Conservation (phyloP, 495 filamentous ascomycete species). For the Chaetomium tenue region DNA sequence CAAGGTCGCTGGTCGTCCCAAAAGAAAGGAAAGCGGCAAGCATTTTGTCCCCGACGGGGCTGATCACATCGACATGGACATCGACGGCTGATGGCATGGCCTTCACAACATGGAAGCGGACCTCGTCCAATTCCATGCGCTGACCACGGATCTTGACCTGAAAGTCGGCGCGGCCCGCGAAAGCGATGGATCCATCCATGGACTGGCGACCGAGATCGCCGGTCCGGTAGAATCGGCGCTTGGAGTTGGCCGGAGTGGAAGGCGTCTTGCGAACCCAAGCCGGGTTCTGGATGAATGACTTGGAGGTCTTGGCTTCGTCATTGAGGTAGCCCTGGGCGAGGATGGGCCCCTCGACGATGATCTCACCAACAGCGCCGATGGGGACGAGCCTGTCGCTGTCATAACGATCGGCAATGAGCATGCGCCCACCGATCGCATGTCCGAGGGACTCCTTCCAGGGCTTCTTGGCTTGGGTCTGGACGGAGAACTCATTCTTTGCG, state of each 20-base stretch:
- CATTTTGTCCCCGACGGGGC: not conserved
- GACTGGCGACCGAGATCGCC: constrained; percentile 17
- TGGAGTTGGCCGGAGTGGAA: not conserved
- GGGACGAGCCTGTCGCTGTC: constrained; percentile 14
- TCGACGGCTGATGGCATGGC: constrained; percentile 2
- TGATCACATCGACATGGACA: constrained; percentile 4
- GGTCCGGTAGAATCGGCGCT: constrained; percentile 10
- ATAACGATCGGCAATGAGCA: constrained; percentile 14
- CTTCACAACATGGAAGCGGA: constrained; percentile 14
- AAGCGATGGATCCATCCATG: constrained; percentile 10
- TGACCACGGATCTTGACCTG: constrained; percentile 18
- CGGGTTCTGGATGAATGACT: constrained; percentile 12
- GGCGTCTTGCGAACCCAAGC: constrained; percentile 16
- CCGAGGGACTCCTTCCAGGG: constrained; percentile 19
- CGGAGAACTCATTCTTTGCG: constrained; percentile 19
- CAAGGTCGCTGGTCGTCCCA: not conserved
- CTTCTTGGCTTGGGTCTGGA: constrained; percentile 14
- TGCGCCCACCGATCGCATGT: constrained; percentile 11
- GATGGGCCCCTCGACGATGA: constrained; percentile 13
- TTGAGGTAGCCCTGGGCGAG: constrained; percentile 17
- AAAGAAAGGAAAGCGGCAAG: constrained; percentile 15
- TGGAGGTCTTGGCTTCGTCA: constrained; percentile 3
- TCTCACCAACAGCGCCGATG: constrained; percentile 12
- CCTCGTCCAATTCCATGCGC: constrained; percentile 17
- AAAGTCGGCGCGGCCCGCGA: constrained; percentile 9